These are phyloP conservation scores for Alternaria metachromatica DNA, from an alignment of 2,329 filamentous ascomycete species.

Conservation along the genomic window DNA sequence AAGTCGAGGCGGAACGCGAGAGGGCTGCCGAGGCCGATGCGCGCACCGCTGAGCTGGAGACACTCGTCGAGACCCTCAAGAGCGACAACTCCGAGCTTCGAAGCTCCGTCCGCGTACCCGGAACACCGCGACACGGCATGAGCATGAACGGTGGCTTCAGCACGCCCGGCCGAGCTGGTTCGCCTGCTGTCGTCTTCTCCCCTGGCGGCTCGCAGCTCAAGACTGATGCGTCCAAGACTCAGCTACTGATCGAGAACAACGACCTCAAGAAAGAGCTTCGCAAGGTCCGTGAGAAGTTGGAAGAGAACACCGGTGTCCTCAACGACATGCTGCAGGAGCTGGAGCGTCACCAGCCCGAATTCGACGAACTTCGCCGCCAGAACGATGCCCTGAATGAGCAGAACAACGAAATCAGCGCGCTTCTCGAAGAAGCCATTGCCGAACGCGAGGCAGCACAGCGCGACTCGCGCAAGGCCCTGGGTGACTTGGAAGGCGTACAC, in stretches of 20 bases:
- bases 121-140: conserved; percentile 59
- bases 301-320: conserved; percentile 76
- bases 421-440: conserved; percentile 81
- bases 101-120: conserved; percentile 48
- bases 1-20: conserved; percentile 59
- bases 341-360: conserved; percentile 84
- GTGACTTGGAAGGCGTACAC: conserved; percentile 67
- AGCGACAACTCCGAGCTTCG: conserved; percentile 57
- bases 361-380: conserved; percentile 83
- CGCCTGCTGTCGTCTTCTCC: conserved; percentile 59
- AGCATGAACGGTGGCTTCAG: conserved; percentile 57
- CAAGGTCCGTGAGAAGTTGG: conserved; percentile 74
- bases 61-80: conserved; percentile 66
- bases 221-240: conserved; percentile 64
- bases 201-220: conserved; percentile 62
- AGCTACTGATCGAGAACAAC: conserved; percentile 68
- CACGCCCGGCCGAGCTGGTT: conserved; percentile 59
- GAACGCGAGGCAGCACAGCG: conserved; percentile 81
- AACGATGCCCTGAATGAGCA: conserved; percentile 81
- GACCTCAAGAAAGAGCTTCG: conserved; percentile 74
- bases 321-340: conserved; percentile 86
- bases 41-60: conserved; percentile 69
- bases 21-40: conserved; percentile 68
- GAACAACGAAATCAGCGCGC: conserved; percentile 76
- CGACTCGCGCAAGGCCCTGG: conserved; percentile 78